A percentile compares a stretch with the other conserved stretches of the same genome.
These are phyloP conservation scores for Nematocida sp. DNA, from an alignment of 371 early-diverging fungal species.

Conservation along the genomic window DNA sequence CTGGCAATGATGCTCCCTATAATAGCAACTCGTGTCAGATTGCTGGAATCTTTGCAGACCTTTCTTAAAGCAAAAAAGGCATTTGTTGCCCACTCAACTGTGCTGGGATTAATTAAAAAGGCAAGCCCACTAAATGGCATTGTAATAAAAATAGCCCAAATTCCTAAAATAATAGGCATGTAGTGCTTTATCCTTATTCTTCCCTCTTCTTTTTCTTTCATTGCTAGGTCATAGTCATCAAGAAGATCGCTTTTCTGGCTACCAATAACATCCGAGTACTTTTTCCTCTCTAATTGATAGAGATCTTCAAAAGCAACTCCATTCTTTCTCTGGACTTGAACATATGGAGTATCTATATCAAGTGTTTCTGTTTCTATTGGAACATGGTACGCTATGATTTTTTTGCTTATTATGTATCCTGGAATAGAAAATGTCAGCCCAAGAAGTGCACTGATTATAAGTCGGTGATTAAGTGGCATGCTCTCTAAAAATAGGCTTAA, in stretches of 20 bases:
- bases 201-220: neutral
- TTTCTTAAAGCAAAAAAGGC: neutral
- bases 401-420: neutral
- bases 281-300: neutral
- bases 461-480: neutral
- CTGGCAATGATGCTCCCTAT: neutral
- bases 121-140: conserved; percentile 2
- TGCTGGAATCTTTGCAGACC: neutral
- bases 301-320: neutral
- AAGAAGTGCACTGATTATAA: neutral
- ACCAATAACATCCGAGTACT: neutral
- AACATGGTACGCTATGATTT: neutral
- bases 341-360: neutral
- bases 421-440: neutral
- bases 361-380: neutral
- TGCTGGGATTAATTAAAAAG: neutral
- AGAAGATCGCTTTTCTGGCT: neutral
- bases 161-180: neutral
- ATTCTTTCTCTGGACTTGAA: neutral
- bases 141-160: conserved; percentile 10
- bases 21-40: neutral
- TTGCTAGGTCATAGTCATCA: neutral
- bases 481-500: neutral
- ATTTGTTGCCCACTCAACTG: neutral
- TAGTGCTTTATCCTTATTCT: neutral